These are phyloP conservation scores for Solanum peruvianum DNA, from an alignment of 257 asterid genomes.

Conservation along the genomic window DNA sequence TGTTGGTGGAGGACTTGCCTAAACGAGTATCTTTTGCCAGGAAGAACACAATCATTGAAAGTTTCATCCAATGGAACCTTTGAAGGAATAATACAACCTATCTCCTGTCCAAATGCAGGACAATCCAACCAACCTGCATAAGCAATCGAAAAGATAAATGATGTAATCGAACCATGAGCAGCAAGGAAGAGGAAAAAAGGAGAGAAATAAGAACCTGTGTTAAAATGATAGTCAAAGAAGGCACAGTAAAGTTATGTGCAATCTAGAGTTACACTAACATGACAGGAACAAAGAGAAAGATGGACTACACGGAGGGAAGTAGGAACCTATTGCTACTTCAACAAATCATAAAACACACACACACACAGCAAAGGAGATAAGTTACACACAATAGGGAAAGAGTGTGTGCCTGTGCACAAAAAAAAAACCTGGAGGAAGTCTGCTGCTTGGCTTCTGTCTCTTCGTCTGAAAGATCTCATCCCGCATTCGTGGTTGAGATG, in stretches of 20 bases:
- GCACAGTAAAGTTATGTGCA: background rate
- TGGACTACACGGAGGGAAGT: background rate
- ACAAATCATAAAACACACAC: background rate
- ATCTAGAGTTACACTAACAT: background rate
- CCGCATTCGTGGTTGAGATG: conserved; percentile 33
- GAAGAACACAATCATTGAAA: conserved; percentile 53
- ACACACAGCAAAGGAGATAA: background rate
- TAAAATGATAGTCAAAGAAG: background rate
- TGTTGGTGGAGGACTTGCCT: conserved; percentile 83
- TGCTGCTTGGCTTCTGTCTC: conserved; percentile 45
- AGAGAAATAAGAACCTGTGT: background rate
- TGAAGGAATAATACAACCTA: conserved; percentile 71
- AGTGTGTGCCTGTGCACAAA: background rate
- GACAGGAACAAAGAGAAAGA: background rate
- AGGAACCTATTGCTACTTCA: background rate
- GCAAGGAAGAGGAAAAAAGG: background rate
- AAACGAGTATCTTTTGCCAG: conserved; percentile 90
- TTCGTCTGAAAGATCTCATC: conserved; percentile 49
- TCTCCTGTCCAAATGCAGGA: conserved; percentile 72
- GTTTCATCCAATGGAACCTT: conserved; percentile 90
- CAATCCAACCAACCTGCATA: conserved; percentile 94
- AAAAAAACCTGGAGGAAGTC: conserved; percentile 80
- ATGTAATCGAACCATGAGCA: background rate
- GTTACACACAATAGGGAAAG: background rate
- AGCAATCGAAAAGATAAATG: background rate